Conservation (phyloP, 805 yeast genomes). For the Zygosaccharomyces bisporus region DNA sequence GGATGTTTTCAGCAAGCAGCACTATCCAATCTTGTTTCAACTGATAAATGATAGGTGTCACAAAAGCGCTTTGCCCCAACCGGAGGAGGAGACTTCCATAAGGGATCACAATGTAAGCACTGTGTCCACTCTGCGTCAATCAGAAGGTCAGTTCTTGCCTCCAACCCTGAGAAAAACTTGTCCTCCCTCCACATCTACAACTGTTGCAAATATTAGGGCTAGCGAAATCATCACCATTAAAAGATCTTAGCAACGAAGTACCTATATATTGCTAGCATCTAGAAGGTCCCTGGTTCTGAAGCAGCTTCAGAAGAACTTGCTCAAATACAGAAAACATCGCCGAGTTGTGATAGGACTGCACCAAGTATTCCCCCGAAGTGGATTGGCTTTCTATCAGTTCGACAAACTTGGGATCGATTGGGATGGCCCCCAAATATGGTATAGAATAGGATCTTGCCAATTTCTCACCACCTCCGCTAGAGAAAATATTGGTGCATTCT, state of each 20-base stretch:
- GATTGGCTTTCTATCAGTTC: constrained; percentile 70
- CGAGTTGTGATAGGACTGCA: constrained; percentile 37
- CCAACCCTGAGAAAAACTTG: constrained; percentile 14
- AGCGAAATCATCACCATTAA: constrained; percentile 9
- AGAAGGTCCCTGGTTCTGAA: constrained; percentile 31
- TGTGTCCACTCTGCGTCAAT: not conserved
- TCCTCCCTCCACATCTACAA: constrained; percentile 18
- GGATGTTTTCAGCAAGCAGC: constrained; percentile 40
- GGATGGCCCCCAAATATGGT: constrained; percentile 79
- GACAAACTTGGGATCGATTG: constrained; percentile 90
- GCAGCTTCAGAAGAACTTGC: constrained; percentile 41
- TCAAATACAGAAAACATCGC: constrained; percentile 42
- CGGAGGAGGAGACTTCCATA: constrained; percentile 11
- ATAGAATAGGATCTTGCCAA: constrained; percentile 61
- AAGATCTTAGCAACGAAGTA: not conserved
- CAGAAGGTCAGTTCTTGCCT: constrained; percentile 9
- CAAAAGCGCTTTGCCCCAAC: constrained; percentile 19
- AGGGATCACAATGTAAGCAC: not conserved
- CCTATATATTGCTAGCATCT: constrained; percentile 14
- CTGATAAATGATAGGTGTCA: constrained; percentile 21
- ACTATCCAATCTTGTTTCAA: constrained; percentile 42
- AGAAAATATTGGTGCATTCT: constrained; percentile 88
- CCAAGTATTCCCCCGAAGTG: constrained; percentile 29
- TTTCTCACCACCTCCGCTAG: constrained; percentile 84
- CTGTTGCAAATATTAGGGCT: constrained; percentile 19